A percentile compares a stretch with the other conserved stretches of the same genome.
Evolutionary conservation across 2,329 filamentous ascomycete species (phyloP).

Genomic region (Colletotrichum truncatum): DNA sequence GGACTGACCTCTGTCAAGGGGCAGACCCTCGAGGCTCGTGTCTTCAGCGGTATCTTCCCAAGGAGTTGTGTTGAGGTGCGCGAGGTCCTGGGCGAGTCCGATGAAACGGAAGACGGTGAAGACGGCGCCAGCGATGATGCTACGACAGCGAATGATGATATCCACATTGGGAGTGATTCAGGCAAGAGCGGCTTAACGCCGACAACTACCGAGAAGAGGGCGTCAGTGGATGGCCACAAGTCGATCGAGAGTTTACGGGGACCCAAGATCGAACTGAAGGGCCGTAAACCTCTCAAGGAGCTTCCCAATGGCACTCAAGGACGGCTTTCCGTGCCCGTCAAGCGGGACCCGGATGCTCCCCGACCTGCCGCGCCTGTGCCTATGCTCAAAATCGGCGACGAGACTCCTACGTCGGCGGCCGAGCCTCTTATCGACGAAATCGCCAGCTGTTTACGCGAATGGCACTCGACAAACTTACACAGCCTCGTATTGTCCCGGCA

Average conservation of each 20-base stretch:
- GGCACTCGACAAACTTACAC: constrained; percentile 97
- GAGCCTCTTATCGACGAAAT: constrained; percentile 98
- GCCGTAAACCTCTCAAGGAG: constrained; percentile 38
- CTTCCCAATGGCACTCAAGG: constrained; percentile 50
- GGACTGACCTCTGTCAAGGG: constrained; percentile 91
- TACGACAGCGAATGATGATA: constrained; percentile 10
- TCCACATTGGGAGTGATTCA: constrained; percentile 53
- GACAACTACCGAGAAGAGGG: constrained; percentile 47
- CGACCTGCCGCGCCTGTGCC: constrained; percentile 93
- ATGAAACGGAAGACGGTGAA: constrained; percentile 58
- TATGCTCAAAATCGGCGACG: constrained; percentile 97
- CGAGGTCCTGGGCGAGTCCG: constrained; percentile 84
- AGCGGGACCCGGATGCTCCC: constrained; percentile 72
- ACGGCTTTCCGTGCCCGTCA: constrained; percentile 56
- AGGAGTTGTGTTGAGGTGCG: constrained; percentile 93
- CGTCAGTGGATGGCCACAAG: constrained; percentile 41
- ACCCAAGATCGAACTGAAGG: constrained; percentile 24
- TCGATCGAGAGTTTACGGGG: constrained; percentile 32
- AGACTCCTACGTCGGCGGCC: constrained; percentile 87
- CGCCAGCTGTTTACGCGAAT: constrained; percentile 94
- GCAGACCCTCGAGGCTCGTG: constrained; percentile 91
- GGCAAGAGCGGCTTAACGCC: constrained; percentile 62
- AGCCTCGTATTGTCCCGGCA: constrained; percentile 85
- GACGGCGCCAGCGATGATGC: constrained; percentile 37
- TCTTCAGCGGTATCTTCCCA: constrained; percentile 99